phyloP scores from a whole-genome alignment of 805 yeast genomes.

The Saturnispora bothae region DNA sequence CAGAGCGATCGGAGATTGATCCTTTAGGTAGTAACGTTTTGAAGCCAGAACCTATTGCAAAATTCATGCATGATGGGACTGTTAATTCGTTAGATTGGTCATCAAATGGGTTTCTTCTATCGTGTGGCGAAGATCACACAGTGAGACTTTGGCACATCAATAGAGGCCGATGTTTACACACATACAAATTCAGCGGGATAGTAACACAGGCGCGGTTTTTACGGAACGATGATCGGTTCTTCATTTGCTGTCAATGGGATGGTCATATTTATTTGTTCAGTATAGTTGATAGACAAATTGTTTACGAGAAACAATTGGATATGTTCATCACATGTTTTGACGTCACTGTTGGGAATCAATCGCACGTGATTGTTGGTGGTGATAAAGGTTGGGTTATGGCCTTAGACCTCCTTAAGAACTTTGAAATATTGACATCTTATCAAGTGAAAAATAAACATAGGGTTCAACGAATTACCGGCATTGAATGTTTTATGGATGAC shows the following conservation, averaged over 20 bases:
- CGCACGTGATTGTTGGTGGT: constrained; percentile 55
- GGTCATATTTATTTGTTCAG: constrained; percentile 75
- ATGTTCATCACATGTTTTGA: constrained; percentile 66
- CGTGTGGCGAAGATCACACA: constrained; percentile 79
- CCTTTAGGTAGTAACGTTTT: neutral
- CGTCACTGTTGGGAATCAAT: constrained; percentile 44
- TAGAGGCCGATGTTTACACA: constrained; percentile 47
- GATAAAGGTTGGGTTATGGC: constrained; percentile 60
- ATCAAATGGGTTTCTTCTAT: constrained; percentile 65
- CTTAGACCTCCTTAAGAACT: constrained; percentile 43
- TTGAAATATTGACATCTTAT: constrained; percentile 36
- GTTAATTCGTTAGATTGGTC: constrained; percentile 82
- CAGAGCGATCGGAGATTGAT: constrained; percentile 35
- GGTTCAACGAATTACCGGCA: constrained; percentile 67
- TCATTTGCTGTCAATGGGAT: constrained; percentile 73
- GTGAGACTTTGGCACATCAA: constrained; percentile 81
- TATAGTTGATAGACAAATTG: constrained; percentile 58
- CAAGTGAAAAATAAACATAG: constrained; percentile 33
- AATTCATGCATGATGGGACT: constrained; percentile 54
- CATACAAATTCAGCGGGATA: constrained; percentile 67
- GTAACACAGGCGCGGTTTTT: constrained; percentile 75
- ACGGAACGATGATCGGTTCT: constrained; percentile 79
- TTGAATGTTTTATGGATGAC: constrained; percentile 35
- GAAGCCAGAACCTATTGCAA: constrained; percentile 49
- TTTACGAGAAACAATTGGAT: constrained; percentile 44